Evolutionary conservation across 345 rosid genomes (phyloP), one percentile per base, ranked within the genome.

Genomic region (Mercurialis annua): DNA sequence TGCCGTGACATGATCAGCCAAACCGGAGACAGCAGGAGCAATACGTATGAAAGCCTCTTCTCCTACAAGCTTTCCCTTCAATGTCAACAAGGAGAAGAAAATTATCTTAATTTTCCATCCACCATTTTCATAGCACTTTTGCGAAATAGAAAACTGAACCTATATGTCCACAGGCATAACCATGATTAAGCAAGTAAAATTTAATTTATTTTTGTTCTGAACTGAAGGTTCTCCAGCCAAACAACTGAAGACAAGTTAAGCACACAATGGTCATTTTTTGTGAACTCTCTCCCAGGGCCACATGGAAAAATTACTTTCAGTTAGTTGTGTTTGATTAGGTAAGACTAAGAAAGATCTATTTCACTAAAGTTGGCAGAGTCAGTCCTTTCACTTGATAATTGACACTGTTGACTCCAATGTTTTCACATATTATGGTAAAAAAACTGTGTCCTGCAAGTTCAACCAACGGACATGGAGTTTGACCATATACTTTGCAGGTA

Each of bases 11-110:
- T 74, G 85, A 83, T 94, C 97, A 75, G 99, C 97, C 64, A 90
- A 82, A 63, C 96, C 99, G 50, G 97, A 78, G 69, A 94, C 23
- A 48, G 97, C 91, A 62, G 99, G 90, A 78, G 96, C 84, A 63
- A 94, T 89, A 64, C 96, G 95, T 66, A 80, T 73, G 84, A 94
- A 94, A 57, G 99, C 95, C 65, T 81, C 91, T 81, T 89, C 88
- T 64, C 86, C 77, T 15, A 94, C 90, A 65, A 79, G 77, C 56
- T 89, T 86, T 48, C 84, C 87, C 97, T 94, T 75, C 68, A 83
- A 69, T 61, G 66, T 55, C 57, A 71, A 40, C 23, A 74, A 71
- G 49, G n/a, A n/a, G n/a, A n/a, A n/a, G n/a, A n/a, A 61, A 73
- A 52, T 20, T 6, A 26, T 23, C 38, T 20, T 68, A 30, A 36